Evolutionary conservation across 257 asterid genomes (phyloP), one percentile per base, ranked within the genome.

Genomic region (Solanum gandarillasii): DNA sequence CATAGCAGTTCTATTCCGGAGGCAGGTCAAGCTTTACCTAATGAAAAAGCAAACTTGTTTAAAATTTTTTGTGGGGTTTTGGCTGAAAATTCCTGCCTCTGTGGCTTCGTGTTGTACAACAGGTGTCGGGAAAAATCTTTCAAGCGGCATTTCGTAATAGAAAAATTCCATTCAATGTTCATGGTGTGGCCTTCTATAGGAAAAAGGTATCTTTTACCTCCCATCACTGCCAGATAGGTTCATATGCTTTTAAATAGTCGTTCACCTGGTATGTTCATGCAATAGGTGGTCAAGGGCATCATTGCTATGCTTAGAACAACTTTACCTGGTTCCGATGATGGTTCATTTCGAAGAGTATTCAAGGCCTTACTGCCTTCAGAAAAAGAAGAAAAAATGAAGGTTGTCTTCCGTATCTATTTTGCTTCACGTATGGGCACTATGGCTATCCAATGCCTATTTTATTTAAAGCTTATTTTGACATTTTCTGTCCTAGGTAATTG

Each of bases 131-230:
- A 88, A 97, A 94, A 92, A 87, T 94, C 88, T 95, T 97, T 91
- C 99, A 97, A 93, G 89, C 93, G 74, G 98, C 95, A 87, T 97
- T 97, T 89, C 96, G 98, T 48, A 90, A 89, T 87, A 94, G 99
- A 90, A 95, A 95, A 91, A 94, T 97, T 88, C 98, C 98, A 79
- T 97, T 97, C 87, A 97, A 97, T 90, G 81, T 90, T 81, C 99
- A 97, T 87, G 99, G 99, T 25, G 99, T 97, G 91, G 99, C 99
- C 90, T 95, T 97, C 96, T 97, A 97, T 85, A 94, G 98, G 89
- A 97, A 97, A 95, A 95, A 97, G 98, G 99, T 95, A 87, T 48
- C 20, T 82, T 38, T 29, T 38, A 31, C 68, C 85, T 81, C 70
- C 41, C 68, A 48, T 82, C 38, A 86, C 67, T 73, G 58, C 83